phyloP scores from a whole-genome alignment of 176 grass and related monocot genomes.

The Aegilops tauschii region DNA sequence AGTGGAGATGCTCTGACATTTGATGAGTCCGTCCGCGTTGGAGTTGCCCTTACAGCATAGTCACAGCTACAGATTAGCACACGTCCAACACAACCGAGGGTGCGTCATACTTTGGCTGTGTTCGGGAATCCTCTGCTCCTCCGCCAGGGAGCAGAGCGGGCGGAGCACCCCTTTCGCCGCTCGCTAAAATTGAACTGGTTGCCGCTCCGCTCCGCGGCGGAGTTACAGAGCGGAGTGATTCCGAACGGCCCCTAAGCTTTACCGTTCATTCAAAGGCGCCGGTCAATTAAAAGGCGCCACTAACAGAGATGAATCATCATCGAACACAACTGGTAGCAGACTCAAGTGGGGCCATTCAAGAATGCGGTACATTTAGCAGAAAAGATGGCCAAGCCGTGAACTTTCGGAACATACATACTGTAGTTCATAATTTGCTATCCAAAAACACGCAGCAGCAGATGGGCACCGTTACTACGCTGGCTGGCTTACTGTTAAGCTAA shows the following conservation, averaged over 20 bases:
- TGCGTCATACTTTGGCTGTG: not conserved
- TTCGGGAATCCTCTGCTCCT: too few relatives aligned
- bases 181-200: too few relatives aligned
- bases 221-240: too few relatives aligned
- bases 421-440: slow-evolving; percentile 12
- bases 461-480: not conserved
- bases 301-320: not conserved
- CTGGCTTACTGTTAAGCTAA: not conserved
- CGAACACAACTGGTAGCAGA: not conserved
- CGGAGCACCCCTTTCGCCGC: too few relatives aligned
- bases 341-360: not conserved
- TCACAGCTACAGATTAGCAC: not conserved
- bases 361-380: not conserved
- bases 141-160: too few relatives aligned
- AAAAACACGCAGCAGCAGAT: not conserved
- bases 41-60: too few relatives aligned
- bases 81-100: not conserved
- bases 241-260: not conserved
- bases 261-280: not conserved
- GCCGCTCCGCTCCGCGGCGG: too few relatives aligned
- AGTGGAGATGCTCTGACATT: too few relatives aligned
- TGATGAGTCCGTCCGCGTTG: too few relatives aligned
- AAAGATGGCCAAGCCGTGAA: not conserved
- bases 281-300: not conserved
- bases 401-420: slow-evolving; percentile 10